Base-by-base conservation (phyloP, 371 early-diverging fungal species). In the Blakeslea trispora region DNA sequence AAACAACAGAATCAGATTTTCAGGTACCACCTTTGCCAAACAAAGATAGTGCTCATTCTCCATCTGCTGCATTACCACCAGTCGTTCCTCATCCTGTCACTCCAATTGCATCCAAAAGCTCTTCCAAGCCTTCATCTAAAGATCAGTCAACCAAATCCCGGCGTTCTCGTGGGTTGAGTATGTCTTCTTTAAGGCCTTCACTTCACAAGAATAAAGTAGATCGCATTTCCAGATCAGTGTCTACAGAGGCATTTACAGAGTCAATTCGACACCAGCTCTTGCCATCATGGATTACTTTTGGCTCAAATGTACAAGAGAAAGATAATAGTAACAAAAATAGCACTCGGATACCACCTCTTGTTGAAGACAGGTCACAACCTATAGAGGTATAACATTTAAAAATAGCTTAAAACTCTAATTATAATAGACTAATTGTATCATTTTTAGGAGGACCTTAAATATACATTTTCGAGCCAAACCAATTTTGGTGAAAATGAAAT, bases 401-500 rank as follows among this genome's bases (percentile, higher is more conserved):
- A 5, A 28, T 28, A 28, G 28, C 28, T 28, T 7, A 28, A 28
- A 28, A 28, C 28, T 28, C 28, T 28, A 28, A 28, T 28, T 7
- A 28, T 5, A 28, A 28, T 28, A 28, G 28, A 28, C 28, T 28
- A 28, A 28, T 28, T 28, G 28, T 7, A 28, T 28, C 7, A 7
- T 7, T 28, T 28, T 28, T 51, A 66, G 63, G 35, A 50, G 21
- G 72, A 67, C 5, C 69, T 71, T 45, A 71, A 72, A 11, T 82
- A 86, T 8, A 89, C 88, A 86, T 96, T 83, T 55, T 71, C 94
- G 39, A 75, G 78, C 83, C 77, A 90, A 83, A 66, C 68, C 59
- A 9, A 71, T 56, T 68, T 74, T 24, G 56, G 54, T 9, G 69
- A 68, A 5, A 79, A 86, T n/a, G 93, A 91, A 28, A 74, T 95